A percentile compares a stretch with the other conserved stretches of the same genome.
Evolutionary conservation across 257 asterid genomes (phyloP).

Genomic region (Solanum bulbocastanum): DNA sequence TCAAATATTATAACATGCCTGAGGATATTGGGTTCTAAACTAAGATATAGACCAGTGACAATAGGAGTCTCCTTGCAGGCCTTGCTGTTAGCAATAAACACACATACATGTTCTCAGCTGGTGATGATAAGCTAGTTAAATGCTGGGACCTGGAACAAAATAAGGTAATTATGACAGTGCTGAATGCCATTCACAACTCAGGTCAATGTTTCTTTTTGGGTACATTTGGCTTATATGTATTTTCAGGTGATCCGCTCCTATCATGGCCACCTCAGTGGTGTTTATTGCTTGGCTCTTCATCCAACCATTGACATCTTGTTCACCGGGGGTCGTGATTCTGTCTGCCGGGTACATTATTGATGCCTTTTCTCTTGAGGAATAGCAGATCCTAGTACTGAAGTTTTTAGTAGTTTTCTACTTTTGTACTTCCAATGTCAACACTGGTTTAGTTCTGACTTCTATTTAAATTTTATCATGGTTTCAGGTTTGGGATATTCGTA

Average conservation of each 20-base stretch:
- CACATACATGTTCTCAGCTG: slow-evolving; percentile 97
- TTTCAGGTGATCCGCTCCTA: slow-evolving; percentile 83
- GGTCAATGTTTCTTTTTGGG: not conserved
- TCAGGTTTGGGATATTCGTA: slow-evolving; percentile 80
- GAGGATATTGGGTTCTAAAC: not conserved
- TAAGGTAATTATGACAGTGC: slow-evolving; percentile 43
- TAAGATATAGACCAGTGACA: not conserved
- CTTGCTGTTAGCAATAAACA: slow-evolving; percentile 73
- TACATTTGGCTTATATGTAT: not conserved
- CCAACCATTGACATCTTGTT: slow-evolving; percentile 82
- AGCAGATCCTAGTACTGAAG: not conserved
- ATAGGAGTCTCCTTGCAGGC: slow-evolving; percentile 37
- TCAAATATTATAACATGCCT: not conserved
- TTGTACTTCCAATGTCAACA: slow-evolving; percentile 42
- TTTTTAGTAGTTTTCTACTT: not conserved
- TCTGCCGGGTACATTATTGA: slow-evolving; percentile 51
- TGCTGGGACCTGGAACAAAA: slow-evolving; percentile 99
- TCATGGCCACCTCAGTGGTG: slow-evolving; percentile 98
- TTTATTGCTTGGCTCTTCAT: slow-evolving; percentile 91
- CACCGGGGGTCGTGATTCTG: slow-evolving; percentile 99
- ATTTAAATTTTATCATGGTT: not conserved
- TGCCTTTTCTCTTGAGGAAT: not conserved
- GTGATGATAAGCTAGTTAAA: slow-evolving; percentile 94
- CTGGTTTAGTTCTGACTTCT: not conserved
- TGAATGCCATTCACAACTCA: not conserved